Conservation (phyloP, 2,329 filamentous ascomycete species). For the Aureobasidium melanogenum region DNA sequence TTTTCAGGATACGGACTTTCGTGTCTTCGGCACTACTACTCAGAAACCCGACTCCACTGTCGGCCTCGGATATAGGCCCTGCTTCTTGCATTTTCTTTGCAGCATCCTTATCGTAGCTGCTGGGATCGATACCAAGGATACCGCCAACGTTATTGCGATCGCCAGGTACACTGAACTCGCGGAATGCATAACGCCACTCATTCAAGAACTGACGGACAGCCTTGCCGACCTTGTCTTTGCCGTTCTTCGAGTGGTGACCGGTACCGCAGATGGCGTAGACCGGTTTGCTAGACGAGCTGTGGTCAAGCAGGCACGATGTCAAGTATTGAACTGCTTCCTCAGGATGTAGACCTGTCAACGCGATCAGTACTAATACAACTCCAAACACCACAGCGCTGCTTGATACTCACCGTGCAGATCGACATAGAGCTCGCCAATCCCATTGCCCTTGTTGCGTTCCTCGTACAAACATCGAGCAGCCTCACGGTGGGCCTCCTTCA, state of each 20-base stretch:
- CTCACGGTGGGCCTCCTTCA: constrained; percentile 94
- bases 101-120: constrained; percentile 45
- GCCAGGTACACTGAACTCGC: constrained; percentile 94
- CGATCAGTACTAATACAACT: background rate
- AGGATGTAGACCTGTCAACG: constrained; percentile 63
- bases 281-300: constrained; percentile 60
- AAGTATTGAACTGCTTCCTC: constrained; percentile 95
- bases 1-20: constrained; percentile 28
- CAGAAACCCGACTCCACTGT: constrained; percentile 31
- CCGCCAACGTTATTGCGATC: constrained; percentile 74
- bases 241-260: constrained; percentile 95
- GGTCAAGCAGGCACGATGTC: constrained; percentile 77
- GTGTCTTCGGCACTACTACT: constrained; percentile 22
- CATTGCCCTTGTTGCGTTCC: constrained; percentile 65
- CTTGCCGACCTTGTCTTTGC: constrained; percentile 97
- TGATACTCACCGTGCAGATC: constrained; percentile 63
- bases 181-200: constrained; percentile 91
- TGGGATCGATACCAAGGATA: constrained; percentile 55
- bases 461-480: constrained; percentile 88
- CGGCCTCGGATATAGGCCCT: constrained; percentile 30
- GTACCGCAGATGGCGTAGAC: constrained; percentile 96
- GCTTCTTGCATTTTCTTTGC: constrained; percentile 20
- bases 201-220: constrained; percentile 84
- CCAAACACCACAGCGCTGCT: too few species aligned
- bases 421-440: constrained; percentile 69